A percentile compares a stretch with the other conserved stretches of the same genome.
Conservation (phyloP, 1,139 yeast species). For the Geotrichum phurueaensis region DNA sequence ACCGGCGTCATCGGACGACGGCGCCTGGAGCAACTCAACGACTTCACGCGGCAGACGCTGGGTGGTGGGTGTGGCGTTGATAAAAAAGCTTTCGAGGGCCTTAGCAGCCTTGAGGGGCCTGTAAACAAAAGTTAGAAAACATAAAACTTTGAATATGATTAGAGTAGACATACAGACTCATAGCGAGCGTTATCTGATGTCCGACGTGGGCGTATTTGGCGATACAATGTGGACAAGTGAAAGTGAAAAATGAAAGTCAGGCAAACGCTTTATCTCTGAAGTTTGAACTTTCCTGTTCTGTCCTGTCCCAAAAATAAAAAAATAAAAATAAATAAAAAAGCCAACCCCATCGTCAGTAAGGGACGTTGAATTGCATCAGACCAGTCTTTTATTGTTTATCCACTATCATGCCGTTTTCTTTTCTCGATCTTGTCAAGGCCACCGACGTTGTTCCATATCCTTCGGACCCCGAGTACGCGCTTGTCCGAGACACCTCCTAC, state of each 20-base stretch:
- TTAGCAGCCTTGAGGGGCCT: slow-evolving; percentile 21
- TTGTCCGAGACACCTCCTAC: slow-evolving; percentile 33
- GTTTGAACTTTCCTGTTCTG: neutral
- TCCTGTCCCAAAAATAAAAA: neutral
- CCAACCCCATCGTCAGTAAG: neutral
- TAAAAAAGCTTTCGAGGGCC: slow-evolving; percentile 20
- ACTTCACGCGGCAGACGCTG: neutral
- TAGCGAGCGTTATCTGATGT: neutral
- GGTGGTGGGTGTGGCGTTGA: neutral
- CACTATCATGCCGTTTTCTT: slow-evolving; percentile 3
- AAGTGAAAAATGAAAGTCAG: neutral
- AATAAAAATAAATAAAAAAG: neutral
- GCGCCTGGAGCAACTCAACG: neutral
- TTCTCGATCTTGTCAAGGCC: slow-evolving; percentile 36
- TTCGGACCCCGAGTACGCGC: slow-evolving; percentile 26
- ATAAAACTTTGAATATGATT: neutral
- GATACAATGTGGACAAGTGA: neutral
- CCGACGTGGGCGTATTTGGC: neutral
- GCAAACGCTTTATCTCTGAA: neutral
- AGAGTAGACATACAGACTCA: neutral
- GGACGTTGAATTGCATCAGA: neutral
- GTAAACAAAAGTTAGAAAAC: neutral
- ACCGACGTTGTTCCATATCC: slow-evolving; percentile 50
- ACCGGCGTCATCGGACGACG: neutral
- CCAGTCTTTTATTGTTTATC: neutral